These are phyloP conservation scores for Oryza rufipogon DNA, from an alignment of 176 grass and related monocot species.

Conservation along the genomic window DNA sequence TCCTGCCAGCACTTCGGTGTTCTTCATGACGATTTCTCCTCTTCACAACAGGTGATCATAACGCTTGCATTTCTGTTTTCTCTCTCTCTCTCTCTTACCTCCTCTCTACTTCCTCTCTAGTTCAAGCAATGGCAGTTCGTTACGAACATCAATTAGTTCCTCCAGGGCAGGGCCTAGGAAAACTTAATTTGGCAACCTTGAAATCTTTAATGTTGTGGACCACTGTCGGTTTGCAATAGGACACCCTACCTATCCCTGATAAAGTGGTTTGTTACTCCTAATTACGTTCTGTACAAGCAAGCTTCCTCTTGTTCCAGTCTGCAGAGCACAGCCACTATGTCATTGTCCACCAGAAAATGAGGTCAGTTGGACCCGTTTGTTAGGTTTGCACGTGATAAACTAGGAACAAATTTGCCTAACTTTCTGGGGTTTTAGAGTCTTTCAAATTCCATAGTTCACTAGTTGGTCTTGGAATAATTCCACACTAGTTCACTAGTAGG, in stretches of 20 bases:
- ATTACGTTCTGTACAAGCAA: conserved; percentile 37
- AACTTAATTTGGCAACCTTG: too few species aligned
- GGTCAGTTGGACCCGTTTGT: conserved; percentile 20
- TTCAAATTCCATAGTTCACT: conserved; percentile 16
- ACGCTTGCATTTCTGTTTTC: not conserved
- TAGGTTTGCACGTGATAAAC: conserved; percentile 15
- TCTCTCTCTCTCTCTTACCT: not conserved
- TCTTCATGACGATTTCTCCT: conserved; percentile 93
- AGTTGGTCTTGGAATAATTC: too few species aligned
- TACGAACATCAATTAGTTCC: not conserved
- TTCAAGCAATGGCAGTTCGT: not conserved
- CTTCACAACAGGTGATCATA: conserved; percentile 64
- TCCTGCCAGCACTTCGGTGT: conserved; percentile 53
- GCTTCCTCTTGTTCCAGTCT: conserved; percentile 8
- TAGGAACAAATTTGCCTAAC: conserved; percentile 10
- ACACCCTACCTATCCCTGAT: conserved; percentile 13
- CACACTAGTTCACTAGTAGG: not conserved
- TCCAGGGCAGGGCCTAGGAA: too few species aligned
- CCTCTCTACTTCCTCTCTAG: not conserved
- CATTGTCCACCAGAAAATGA: conserved; percentile 29
- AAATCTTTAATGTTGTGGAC: conserved; percentile 28
- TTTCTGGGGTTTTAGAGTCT: conserved; percentile 28
- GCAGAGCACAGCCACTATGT: conserved; percentile 5
- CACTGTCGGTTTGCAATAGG: not conserved
- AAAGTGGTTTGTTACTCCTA: conserved; percentile 8